Evolutionary conservation across 1,139 yeast species (phyloP).

Genomic region (Petasospora rhodanensis): DNA sequence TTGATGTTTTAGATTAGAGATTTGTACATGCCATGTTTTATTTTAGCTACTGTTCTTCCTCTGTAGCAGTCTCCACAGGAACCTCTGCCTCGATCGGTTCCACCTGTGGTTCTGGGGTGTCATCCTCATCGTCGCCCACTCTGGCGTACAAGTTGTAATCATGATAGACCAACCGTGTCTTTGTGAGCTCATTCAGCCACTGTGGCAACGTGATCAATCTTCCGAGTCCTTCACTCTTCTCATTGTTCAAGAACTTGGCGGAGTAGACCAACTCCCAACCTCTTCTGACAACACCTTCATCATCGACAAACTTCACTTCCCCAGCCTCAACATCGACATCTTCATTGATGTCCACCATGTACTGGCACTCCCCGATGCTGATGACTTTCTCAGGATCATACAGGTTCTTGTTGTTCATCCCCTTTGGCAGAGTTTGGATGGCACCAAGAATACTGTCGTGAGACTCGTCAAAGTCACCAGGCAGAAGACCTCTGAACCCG

Average conservation of each 20-base stretch:
- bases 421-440: constrained; percentile 44
- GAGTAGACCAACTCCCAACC: constrained; percentile 44
- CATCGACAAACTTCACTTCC: constrained; percentile 28
- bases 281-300: constrained; percentile 10
- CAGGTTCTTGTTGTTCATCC: constrained; percentile 69
- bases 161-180: constrained; percentile 38
- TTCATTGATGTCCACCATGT: constrained; percentile 51
- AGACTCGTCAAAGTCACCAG: constrained; percentile 66
- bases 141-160: constrained; percentile 40
- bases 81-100: background rate
- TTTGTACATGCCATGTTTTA: background rate
- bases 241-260: constrained; percentile 44
- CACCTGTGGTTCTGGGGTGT: background rate
- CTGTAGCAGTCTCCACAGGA: constrained; percentile 1
- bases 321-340: constrained; percentile 30
- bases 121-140: constrained; percentile 1
- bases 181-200: constrained; percentile 25
- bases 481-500: constrained; percentile 83
- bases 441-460: constrained; percentile 23
- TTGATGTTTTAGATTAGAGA: background rate
- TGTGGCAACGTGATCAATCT: constrained; percentile 44
- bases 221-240: constrained; percentile 42
- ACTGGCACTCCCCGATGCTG: constrained; percentile 47
- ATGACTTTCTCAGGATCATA: constrained; percentile 52
- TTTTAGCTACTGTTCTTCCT: background rate